Evolutionary conservation across 2,329 filamentous ascomycete genomes (phyloP).

Genomic region (Aspergillus pseudoviridinutans): DNA sequence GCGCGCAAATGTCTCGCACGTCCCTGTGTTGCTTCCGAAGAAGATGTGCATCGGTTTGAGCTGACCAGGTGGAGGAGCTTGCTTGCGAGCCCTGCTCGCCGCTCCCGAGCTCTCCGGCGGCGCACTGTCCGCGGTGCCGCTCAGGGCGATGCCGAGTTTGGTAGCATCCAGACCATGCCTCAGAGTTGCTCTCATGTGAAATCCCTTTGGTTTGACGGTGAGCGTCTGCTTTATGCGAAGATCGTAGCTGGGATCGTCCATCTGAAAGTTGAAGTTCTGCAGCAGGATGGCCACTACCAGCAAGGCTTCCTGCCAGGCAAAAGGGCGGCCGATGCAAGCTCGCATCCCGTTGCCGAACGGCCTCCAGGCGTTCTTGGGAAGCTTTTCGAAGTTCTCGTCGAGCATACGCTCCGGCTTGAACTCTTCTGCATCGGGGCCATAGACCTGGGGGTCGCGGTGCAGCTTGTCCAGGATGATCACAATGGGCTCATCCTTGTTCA

Average conservation of each 20-base stretch:
- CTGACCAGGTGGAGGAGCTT: slow-evolving; percentile 11
- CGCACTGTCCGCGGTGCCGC: slow-evolving; percentile 7
- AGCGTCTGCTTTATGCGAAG: slow-evolving; percentile 37
- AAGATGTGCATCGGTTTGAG: slow-evolving; percentile 58
- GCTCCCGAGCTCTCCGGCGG: slow-evolving; percentile 6
- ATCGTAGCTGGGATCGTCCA: slow-evolving; percentile 53
- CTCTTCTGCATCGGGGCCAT: slow-evolving; percentile 59
- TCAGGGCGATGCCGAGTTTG: slow-evolving; percentile 38
- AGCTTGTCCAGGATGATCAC: slow-evolving; percentile 49
- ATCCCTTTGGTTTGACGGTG: slow-evolving; percentile 49
- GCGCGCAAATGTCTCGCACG: slow-evolving; percentile 67
- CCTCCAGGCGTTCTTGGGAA: slow-evolving; percentile 64
- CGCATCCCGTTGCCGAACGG: slow-evolving; percentile 71
- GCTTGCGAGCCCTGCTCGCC: slow-evolving; percentile 19
- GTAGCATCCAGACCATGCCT: slow-evolving; percentile 47
- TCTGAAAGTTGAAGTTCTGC: slow-evolving; percentile 66
- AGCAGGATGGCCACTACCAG: slow-evolving; percentile 61
- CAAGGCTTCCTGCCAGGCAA: slow-evolving; percentile 70
- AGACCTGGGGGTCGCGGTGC: slow-evolving; percentile 62
- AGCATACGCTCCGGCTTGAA: slow-evolving; percentile 71
- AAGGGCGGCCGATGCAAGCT: slow-evolving; percentile 67
- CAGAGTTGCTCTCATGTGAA: slow-evolving; percentile 58
- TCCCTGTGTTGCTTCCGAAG: slow-evolving; percentile 72
- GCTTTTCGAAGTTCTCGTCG: slow-evolving; percentile 62
- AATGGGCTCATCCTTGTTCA: slow-evolving; percentile 52